phyloP scores from a whole-genome alignment of 1,139 yeast genomes.

The Candida gigantensis region DNA sequence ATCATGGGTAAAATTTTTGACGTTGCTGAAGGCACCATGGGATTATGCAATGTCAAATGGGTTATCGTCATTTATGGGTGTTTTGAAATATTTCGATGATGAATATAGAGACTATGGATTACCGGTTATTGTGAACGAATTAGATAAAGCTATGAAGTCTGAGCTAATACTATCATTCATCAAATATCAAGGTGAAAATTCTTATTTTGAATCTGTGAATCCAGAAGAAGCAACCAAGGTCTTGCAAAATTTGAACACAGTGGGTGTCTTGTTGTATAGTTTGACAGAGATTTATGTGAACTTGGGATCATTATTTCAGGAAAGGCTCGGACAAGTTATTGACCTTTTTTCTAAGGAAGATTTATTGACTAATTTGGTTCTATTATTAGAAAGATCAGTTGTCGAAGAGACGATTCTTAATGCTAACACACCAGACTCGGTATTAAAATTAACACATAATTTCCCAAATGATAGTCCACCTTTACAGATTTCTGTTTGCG shows the following conservation, averaged over 20 bases:
- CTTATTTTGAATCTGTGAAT: constrained; percentile 33
- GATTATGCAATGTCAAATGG: constrained; percentile 62
- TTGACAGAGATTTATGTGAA: constrained; percentile 57
- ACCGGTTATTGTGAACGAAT: constrained; percentile 21
- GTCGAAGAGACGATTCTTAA: constrained; percentile 60
- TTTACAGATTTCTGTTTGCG: constrained; percentile 35
- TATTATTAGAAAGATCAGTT: constrained; percentile 49
- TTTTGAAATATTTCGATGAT: constrained; percentile 57
- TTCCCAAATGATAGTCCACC: constrained; percentile 35
- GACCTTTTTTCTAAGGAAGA: constrained; percentile 37
- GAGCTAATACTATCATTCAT: constrained; percentile 22
- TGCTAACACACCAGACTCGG: constrained; percentile 45
- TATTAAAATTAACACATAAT: constrained; percentile 45
- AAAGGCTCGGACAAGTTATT: constrained; percentile 49
- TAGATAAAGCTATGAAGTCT: constrained; percentile 17
- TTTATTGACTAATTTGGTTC: constrained; percentile 36
- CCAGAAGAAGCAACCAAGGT: constrained; percentile 33
- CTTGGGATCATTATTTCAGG: constrained; percentile 49
- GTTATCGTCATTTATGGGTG: constrained; percentile 52
- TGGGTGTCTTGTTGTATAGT: constrained; percentile 44
- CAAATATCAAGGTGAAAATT: constrained; percentile 16
- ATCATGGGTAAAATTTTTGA: constrained; percentile 45
- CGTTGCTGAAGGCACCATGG: constrained; percentile 55
- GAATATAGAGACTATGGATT: constrained; percentile 55
- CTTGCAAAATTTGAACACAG: constrained; percentile 32